Base-by-base conservation (phyloP, 1,139 yeast genomes). In the Taphrina communis region DNA sequence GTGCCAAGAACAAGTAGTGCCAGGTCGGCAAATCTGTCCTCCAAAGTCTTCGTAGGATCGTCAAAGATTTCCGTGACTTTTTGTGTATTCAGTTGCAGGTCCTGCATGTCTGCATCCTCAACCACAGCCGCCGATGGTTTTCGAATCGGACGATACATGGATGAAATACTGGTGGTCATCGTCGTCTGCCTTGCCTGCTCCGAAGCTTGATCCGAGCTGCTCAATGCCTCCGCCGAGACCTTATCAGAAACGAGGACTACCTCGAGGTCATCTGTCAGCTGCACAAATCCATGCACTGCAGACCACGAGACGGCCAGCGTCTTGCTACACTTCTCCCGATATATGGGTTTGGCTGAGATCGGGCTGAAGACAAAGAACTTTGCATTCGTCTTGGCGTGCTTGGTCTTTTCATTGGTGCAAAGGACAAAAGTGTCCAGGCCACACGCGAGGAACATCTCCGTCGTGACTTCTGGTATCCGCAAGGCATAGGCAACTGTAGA, bases 331-430 rank as follows among this genome's bases (percentile, higher is more conserved):
- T 63, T 63, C 48, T 63, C 67, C n/a, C 67, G 53, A 31, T 36
- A 63, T 38, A 63, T 35, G 1, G 67, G 67, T 42, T 63, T 63
- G n/a, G 67, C 61, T 7, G 61, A 56, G 14, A 8, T 25, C 1
- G 67, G 59, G n/a, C 12, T 36, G 42, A 63, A 63, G 61, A 63
- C 53, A 55, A 63, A 63, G 35, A 63, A 39, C 61, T 63, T 63
- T 52, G 62, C 62, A 46, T 55, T 46, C 7, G 60, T 11, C 21
- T 36, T 50, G 17, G 41, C 48, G 21, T 42, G 59, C 42, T 44
- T 53, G n/a, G 52, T 42, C 38, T 41, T 19, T 35, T 63, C 67
- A 21, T 63, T 46, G 9, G 67, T 63, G 17, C 55, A 39, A 12
- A 63, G 17, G 38, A 44, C 59, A 39, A 63, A 63, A 1, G 21